Percentiles rank a stretch among this genome's conserved stretches.
phyloP scores from a whole-genome alignment of 441 rosid genomes.

The Gossypium aridum region DNA sequence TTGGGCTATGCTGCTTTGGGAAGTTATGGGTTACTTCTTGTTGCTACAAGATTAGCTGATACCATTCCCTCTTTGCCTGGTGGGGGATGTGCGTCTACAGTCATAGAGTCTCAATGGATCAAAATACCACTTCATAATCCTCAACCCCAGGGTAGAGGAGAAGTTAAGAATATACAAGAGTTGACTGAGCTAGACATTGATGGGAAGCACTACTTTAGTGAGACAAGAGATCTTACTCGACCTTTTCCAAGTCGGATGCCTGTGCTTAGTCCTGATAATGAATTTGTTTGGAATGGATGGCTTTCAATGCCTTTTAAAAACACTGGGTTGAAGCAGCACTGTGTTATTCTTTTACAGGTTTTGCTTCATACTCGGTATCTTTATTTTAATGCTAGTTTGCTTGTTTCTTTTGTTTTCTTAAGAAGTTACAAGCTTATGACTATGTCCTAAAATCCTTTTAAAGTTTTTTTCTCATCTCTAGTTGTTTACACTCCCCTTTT shows the following conservation, averaged over 20 bases:
- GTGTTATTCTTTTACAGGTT: constrained; percentile 94
- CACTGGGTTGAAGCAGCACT: constrained; percentile 59
- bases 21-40: constrained; percentile 71
- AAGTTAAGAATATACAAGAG: constrained; percentile 74
- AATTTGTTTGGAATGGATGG: constrained; percentile 97
- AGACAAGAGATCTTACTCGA: constrained; percentile 80
- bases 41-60: constrained; percentile 69
- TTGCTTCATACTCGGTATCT: constrained; percentile 27
- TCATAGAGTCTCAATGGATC: constrained; percentile 81
- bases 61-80: constrained; percentile 82
- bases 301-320: constrained; percentile 62
- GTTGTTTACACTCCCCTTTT: background rate
- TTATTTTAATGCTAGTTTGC: constrained; percentile 18
- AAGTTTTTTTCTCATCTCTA: background rate
- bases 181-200: constrained; percentile 87
- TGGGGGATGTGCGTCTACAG: constrained; percentile 85
- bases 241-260: constrained; percentile 87
- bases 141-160: constrained; percentile 84
- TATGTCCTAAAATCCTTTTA: background rate
- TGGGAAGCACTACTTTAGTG: constrained; percentile 91
- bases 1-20: constrained; percentile 88
- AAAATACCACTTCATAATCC: constrained; percentile 76
- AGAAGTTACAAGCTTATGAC: background rate
- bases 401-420: background rate
- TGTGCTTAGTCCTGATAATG: constrained; percentile 67